Evolutionary conservation across 306 rosid species (phyloP).

Genomic region (Hippophae rhamnoides): DNA sequence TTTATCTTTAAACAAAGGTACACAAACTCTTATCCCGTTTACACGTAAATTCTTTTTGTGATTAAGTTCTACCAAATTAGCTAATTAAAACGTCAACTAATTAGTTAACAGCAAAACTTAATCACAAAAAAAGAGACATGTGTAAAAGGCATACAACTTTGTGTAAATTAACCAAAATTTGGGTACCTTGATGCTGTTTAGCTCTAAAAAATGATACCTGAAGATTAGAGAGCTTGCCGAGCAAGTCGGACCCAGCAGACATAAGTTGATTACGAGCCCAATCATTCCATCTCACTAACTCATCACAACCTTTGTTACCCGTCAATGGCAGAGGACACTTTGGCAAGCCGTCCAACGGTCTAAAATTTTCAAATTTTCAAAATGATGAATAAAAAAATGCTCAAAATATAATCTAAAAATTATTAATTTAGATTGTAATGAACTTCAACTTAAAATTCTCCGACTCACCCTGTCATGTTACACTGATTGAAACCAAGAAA

Average conservation of each 20-base stretch:
- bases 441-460: not conserved
- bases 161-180: not conserved
- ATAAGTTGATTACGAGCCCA: conserved; percentile 90
- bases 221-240: conserved; percentile 68
- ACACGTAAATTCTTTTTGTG: too few relatives aligned
- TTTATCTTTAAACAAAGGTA: too few relatives aligned
- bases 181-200: not conserved
- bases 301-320: conserved; percentile 20
- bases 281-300: conserved; percentile 48
- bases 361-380: conserved; percentile 17
- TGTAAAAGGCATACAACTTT: not conserved
- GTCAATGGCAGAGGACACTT: conserved; percentile 47
- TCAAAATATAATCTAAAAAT: not conserved
- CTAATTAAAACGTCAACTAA: too few relatives aligned
- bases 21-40: too few relatives aligned
- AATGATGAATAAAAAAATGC: not conserved
- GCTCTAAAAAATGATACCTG: conserved; percentile 38
- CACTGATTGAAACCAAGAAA: conserved; percentile 57
- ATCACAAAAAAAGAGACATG: too few relatives aligned
- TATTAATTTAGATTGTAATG: not conserved
- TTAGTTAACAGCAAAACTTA: too few relatives aligned
- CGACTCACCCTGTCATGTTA: conserved; percentile 63
- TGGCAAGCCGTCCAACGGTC: conserved; percentile 63
- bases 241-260: conserved; percentile 85
- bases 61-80: too few relatives aligned